Evolutionary conservation across 129 eudicot species (phyloP), one percentile per base, ranked within the genome.

Genomic region (Flaveria linearis): DNA sequence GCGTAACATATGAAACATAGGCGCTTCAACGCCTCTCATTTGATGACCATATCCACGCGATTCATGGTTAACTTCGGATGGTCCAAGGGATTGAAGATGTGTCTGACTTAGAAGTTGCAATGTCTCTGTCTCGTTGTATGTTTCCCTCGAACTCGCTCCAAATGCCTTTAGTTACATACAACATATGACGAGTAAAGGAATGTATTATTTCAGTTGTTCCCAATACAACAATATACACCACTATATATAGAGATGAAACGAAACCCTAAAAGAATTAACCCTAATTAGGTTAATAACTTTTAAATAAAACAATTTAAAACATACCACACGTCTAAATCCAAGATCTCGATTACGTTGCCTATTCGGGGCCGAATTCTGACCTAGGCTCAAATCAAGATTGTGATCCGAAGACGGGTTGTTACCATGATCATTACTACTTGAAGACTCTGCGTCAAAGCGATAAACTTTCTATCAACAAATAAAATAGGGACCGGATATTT

Each of bases 341-440:
- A 68, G 49, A 36, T 84, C 90, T 45, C 8, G 65, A 66, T 25
- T 82, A 33, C 60, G 82, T 55, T 69, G 77, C 80, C 81, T 86
- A 55, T 18, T 67, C 2, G 80, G 46, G 78, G 82, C 69, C 18
- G 88, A 84, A 77, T 82, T 69, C 7, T 47, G 80, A 20, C 97
- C 97, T 72, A 91, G 80, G 77, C 97, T 88, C 85, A 91, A 86
- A 72, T 91, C 97, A 67, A 91, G 91, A 84, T 85, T 88, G 80
- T 87, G 97, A 36, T 85, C 90, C 3, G 78, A 72, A 55, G 86
- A 42, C 0, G 69, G 66, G 58, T 72, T 64, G 13, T 67, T 70
- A 18, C 55, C 72, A 22, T 53, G 58, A 30, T 66, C 41, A 28
- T 79, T 72, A 25, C 9, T 36, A 42, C 61, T 68, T 0, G 88